Evolutionary conservation across 108 stramenopile genomes (phyloP), one percentile per base, ranked within the genome.

Genomic region (Skeletonema costatum): DNA sequence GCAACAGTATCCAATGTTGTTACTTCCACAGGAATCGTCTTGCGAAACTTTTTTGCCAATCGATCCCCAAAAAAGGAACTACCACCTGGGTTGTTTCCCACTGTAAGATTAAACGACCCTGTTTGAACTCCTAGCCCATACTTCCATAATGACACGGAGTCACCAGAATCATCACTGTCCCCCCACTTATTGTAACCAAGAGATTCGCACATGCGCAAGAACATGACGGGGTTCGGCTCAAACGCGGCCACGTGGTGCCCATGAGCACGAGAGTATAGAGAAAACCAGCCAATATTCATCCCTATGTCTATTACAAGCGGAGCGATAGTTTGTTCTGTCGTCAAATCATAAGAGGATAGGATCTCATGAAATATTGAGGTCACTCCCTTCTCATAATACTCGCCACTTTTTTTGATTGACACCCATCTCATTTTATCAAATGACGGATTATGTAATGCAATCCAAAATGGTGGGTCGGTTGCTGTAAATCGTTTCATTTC

Each of bases 281-380:
- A 61, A 39, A 77, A 77, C 80, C 80, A 81, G 5, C 80, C 80
- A 12, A 81, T 74, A 58, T 81, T 81, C 80, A 81, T 81, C 13
- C 80, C 80, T 41, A 81, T 64, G 58, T 81, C 80, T 13, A 80
- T 42, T 4, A 80, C 64, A 25, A 77, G 46, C 9, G 64, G 64
- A 44, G 66, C 32, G 4, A 2, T 42, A 12, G 41, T 1, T 17
- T 17, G 3, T 41, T 44, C 25, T 16, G 0, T 1, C 1, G 19
- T 31, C 19, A 58, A 30, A 17, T 64, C 41, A 64, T 71, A 69
- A 0, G 12, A 19, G 32, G 68, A 51, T 42, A 80, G 62, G 30
- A 80, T 80, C 39, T 69, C 25, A 64, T 75, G 73, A 48, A 76
- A 75, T 56, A 62, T 32, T 2, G 42, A n/a, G 7, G 80, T 81